Percentiles rank a stretch among this genome's conserved stretches.
Conservation (phyloP, 2,329 filamentous ascomycete genomes). For the Aciculosporium take region DNA sequence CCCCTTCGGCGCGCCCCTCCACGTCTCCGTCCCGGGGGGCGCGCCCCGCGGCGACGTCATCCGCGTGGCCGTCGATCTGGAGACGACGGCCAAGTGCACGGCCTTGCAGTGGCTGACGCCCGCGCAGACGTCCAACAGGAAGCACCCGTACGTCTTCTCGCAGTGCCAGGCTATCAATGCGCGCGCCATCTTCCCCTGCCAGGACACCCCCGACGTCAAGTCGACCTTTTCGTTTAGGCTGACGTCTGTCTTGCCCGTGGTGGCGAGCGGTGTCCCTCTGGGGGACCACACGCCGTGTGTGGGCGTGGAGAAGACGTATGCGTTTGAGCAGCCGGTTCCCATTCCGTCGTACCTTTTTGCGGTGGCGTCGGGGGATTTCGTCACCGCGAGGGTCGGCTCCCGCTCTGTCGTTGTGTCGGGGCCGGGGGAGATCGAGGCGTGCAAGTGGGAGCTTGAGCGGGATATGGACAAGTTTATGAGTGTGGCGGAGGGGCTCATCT, state of each 20-base stretch:
- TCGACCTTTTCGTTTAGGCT: constrained; percentile 87
- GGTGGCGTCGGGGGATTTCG: constrained; percentile 75
- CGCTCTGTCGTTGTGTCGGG: constrained; percentile 75
- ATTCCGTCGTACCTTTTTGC: constrained; percentile 93
- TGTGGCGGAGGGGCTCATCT: constrained; percentile 66
- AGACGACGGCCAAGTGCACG: constrained; percentile 78
- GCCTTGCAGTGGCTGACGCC: constrained; percentile 92
- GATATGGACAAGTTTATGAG: constrained; percentile 90
- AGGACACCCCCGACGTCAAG: constrained; percentile 95
- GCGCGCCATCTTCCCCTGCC: constrained; percentile 86
- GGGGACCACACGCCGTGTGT: constrained; percentile 29
- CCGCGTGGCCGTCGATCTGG: constrained; percentile 49
- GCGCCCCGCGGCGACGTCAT: constrained; percentile 38
- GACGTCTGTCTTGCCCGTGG: constrained; percentile 72
- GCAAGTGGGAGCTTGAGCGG: constrained; percentile 80
- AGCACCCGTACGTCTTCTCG: constrained; percentile 94
- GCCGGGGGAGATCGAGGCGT: constrained; percentile 70
- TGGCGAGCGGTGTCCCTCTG: constrained; percentile 66
- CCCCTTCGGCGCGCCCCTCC: constrained; percentile 61
- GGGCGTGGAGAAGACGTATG: constrained; percentile 51
- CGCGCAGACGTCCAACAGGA: constrained; percentile 87
- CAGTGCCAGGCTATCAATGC: constrained; percentile 96
- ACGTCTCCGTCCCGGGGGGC: constrained; percentile 44
- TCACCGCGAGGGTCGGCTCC: constrained; percentile 71
- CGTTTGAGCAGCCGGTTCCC: constrained; percentile 78